Evolutionary conservation across 768 basidiomycete genomes (phyloP).

Genomic region (Russula dissimulans): DNA sequence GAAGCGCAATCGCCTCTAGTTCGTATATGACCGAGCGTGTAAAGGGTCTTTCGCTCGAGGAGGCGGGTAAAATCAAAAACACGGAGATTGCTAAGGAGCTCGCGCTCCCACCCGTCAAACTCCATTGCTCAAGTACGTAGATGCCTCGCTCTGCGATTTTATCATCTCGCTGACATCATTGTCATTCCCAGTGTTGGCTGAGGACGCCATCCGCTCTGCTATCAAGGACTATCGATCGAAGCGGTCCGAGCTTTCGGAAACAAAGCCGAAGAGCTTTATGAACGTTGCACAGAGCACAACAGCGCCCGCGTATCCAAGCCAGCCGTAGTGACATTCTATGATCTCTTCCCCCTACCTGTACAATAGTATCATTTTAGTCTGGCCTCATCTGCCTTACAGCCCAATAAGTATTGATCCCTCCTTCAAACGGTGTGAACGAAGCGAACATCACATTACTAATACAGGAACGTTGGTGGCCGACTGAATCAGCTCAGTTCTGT

Average conservation of each 20-base stretch:
- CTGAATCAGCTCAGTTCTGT: background rate
- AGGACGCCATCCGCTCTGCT: conserved; percentile 97
- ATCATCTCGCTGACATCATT: conserved; percentile 1
- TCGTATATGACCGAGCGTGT: conserved; percentile 99
- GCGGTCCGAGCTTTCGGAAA: conserved; percentile 43
- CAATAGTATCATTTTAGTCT: background rate
- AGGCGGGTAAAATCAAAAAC: conserved; percentile 95
- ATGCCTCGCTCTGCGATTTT: background rate
- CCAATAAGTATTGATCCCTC: too few relatives aligned
- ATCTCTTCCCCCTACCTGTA: conserved; percentile 5
- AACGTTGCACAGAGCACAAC: conserved; percentile 57
- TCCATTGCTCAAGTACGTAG: conserved; percentile 82
- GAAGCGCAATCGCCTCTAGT: conserved; percentile 94
- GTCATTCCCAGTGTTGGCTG: conserved; percentile 66
- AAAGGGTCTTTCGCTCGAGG: conserved; percentile 86
- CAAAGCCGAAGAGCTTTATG: conserved; percentile 55
- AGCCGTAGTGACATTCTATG: conserved; percentile 22
- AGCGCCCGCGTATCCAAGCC: conserved; percentile 41
- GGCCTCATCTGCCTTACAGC: background rate
- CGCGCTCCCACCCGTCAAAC: conserved; percentile 90
- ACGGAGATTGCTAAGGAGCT: conserved; percentile 99
- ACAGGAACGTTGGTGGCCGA: background rate
- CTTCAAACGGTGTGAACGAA: too few relatives aligned
- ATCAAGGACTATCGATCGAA: conserved; percentile 94
- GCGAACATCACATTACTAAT: too few relatives aligned